A percentile compares a stretch with the other conserved stretches of the same genome.
phyloP scores from a whole-genome alignment of 2,329 filamentous ascomycete genomes.

The Bipolaris victoriae region DNA sequence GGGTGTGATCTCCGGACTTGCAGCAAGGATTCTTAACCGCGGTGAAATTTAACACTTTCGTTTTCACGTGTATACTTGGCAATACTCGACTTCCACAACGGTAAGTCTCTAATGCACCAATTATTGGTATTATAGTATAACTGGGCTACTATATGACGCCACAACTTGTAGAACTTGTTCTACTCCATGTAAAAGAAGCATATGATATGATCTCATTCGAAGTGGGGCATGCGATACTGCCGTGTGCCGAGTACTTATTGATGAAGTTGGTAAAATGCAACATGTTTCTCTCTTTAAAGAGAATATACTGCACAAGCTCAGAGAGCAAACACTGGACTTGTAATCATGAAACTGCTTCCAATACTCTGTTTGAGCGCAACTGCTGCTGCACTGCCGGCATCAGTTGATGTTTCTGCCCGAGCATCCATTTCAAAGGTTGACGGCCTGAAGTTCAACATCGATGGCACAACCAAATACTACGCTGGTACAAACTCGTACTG shows the following conservation, averaged over 20 bases:
- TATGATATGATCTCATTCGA: slow-evolving; percentile 12
- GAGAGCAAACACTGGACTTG: neutral
- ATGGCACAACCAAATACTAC: slow-evolving; percentile 52
- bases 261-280: neutral
- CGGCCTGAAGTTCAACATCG: slow-evolving; percentile 45
- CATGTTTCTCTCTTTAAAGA: neutral
- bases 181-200: neutral
- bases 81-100: neutral
- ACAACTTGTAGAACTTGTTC: slow-evolving; percentile 10
- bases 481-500: slow-evolving; percentile 64
- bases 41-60: slow-evolving; percentile 2
- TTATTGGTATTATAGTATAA: slow-evolving; percentile 3
- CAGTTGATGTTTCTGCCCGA: slow-evolving; percentile 19
- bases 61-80: neutral
- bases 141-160: slow-evolving; percentile 18
- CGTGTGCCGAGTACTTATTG: neutral
- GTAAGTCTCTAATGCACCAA: slow-evolving; percentile 8
- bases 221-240: slow-evolving; percentile 15
- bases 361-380: slow-evolving; percentile 28
- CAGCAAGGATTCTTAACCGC: slow-evolving; percentile 6
- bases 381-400: slow-evolving; percentile 29
- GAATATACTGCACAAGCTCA: neutral
- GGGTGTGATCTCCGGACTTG: slow-evolving; percentile 1
- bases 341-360: slow-evolving; percentile 31
- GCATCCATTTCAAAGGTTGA: slow-evolving; percentile 34